Evolutionary conservation across 805 yeast genomes (phyloP).

Genomic region (Kluyveromyces nonfermentans): DNA sequence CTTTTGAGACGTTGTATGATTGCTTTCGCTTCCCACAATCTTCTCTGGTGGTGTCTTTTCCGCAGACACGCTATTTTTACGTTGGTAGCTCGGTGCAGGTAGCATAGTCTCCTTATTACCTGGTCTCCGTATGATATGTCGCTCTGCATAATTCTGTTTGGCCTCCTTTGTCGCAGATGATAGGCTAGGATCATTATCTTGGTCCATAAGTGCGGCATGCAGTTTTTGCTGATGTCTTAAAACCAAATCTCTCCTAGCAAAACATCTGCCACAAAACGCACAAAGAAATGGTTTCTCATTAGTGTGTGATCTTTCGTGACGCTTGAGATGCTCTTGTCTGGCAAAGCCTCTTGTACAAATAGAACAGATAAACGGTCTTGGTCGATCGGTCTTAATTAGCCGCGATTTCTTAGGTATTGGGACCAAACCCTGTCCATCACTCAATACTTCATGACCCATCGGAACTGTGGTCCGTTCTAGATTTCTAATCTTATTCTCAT

Average conservation of each 20-base stretch:
- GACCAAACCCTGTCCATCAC: conserved; percentile 27
- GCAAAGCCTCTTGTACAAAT: conserved; percentile 95
- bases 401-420: conserved; percentile 85
- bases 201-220: conserved; percentile 47
- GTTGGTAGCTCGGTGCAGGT: conserved; percentile 24
- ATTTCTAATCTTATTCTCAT: not conserved
- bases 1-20: not conserved
- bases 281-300: conserved; percentile 95
- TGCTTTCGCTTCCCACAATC: not conserved
- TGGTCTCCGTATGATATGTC: conserved; percentile 30
- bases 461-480: not conserved
- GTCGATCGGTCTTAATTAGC: conserved; percentile 80
- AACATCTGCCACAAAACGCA: conserved; percentile 91
- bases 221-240: conserved; percentile 91
- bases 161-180: conserved; percentile 10
- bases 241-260: conserved; percentile 82
- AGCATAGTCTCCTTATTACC: conserved; percentile 33
- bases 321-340: conserved; percentile 82
- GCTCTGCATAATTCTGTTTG: conserved; percentile 23
- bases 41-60: not conserved
- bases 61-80: not conserved
- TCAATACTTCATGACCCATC: not conserved
- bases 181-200: conserved; percentile 7
- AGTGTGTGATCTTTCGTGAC: conserved; percentile 92
- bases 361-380: conserved; percentile 84